Percentiles rank a stretch among this genome's conserved stretches.
phyloP scores from a whole-genome alignment of 306 rosid genomes.

The Trichosanthes cucumerina region DNA sequence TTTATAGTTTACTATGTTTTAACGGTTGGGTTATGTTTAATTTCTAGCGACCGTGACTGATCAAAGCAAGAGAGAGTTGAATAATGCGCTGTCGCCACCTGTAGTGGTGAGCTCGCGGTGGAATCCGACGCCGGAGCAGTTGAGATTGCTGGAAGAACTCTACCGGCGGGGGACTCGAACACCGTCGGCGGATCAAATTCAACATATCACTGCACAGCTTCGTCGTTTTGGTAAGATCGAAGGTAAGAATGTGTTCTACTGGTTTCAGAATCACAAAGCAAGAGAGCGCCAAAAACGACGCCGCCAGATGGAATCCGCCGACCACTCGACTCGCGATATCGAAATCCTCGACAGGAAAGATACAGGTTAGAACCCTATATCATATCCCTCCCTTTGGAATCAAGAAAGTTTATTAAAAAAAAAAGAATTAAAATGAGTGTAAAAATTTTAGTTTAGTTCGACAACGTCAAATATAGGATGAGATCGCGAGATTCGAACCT shows the following conservation, averaged over 20 bases:
- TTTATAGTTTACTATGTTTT: too few species aligned
- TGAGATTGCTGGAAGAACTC: conserved; percentile 71
- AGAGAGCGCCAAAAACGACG: conserved; percentile 95
- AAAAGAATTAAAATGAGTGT: too few species aligned
- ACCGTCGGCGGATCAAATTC: conserved; percentile 90
- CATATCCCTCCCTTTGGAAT: not conserved
- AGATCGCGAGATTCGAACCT: too few species aligned
- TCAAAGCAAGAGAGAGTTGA: conserved; percentile 51
- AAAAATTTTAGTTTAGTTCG: too few species aligned
- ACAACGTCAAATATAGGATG: too few species aligned
- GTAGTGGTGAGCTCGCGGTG: conserved; percentile 89
- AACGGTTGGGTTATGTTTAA: too few species aligned
- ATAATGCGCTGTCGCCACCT: conserved; percentile 19
- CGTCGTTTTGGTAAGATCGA: conserved; percentile 77
- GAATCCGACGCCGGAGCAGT: conserved; percentile 93
- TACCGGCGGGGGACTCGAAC: conserved; percentile 82
- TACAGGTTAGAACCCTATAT: not conserved
- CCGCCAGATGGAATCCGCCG: conserved; percentile 68
- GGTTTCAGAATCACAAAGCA: conserved; percentile 95
- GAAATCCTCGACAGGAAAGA: conserved; percentile 29
- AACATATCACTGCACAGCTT: conserved; percentile 78
- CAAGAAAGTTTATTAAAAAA: too few species aligned
- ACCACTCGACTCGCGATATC: conserved; percentile 14
- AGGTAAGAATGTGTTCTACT: conserved; percentile 56
- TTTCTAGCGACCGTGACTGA: conserved; percentile 35